Conservation (phyloP, 2,329 filamentous ascomycete genomes). For the Trichoderma cornu-damae region DNA sequence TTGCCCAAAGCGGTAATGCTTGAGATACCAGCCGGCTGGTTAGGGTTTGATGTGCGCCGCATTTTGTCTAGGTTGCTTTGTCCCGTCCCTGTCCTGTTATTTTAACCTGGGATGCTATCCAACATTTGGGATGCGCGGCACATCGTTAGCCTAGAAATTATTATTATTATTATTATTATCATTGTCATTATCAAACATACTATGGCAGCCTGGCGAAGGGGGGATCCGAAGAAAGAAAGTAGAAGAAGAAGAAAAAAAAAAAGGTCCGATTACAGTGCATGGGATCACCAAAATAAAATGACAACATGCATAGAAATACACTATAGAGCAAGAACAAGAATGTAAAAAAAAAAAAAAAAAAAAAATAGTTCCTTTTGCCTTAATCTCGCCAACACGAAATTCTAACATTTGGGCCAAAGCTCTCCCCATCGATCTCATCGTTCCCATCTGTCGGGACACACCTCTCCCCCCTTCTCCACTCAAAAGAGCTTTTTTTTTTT, state of each 20-base stretch:
- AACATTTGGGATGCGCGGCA: background rate
- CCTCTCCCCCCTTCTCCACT: background rate
- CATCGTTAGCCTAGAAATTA: background rate
- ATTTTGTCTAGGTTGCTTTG: background rate
- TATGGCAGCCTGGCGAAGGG: too few species aligned
- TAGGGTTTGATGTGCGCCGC: slow-evolving; percentile 11
- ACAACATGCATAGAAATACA: too few species aligned
- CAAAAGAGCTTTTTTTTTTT: background rate
- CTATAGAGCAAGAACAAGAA: background rate
- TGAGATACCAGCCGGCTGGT: slow-evolving; percentile 6
- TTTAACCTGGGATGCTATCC: background rate
- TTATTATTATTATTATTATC: too few species aligned
- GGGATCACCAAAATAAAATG: too few species aligned
- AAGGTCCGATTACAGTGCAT: background rate
- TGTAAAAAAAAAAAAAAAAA: background rate
- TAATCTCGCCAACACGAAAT: slow-evolving; percentile 6
- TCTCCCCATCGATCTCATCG: slow-evolving; percentile 12
- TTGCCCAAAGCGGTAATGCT: slow-evolving; percentile 3
- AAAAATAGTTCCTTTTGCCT: background rate
- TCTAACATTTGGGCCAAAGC: background rate
- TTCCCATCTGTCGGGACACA: slow-evolving; percentile 11
- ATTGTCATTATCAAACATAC: too few species aligned
- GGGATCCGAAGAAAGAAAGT: too few species aligned
- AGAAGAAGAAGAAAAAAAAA: too few species aligned
- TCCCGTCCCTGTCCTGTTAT: slow-evolving; percentile 2